Evolutionary conservation across 139 green algal species (phyloP), one percentile per base, ranked within the genome.

Genomic region (Nannochloris sp.): DNA sequence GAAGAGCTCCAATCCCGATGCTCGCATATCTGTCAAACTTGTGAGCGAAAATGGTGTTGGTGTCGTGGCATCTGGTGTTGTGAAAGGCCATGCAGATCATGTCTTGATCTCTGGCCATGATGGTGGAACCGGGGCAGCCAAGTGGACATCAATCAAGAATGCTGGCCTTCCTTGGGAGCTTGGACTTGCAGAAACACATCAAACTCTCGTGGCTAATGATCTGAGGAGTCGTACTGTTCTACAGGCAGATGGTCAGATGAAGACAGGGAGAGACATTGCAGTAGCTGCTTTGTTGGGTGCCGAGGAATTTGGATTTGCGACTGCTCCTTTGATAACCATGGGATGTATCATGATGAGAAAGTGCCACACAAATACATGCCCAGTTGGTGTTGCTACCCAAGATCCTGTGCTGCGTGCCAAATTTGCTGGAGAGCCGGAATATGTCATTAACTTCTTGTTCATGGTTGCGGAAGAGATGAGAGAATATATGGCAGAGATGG

Each of bases 301-400:
- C 0, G 91, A 97, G 79, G 91, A 97, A 85, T 97, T 87, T 84
- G 91, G 91, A 25, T 97, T 97, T 76, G 79, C 85, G 64, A 97
- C 91, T 23, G 90, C 88, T 5, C 91, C 91, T 26, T 85, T 97
- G n/a, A 97, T 97, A 74, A 87, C 87, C 4, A 73, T 97, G 67
- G 89, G 69, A 6, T 76, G 63, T 55, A 72, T 76, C 53, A 75
- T 75, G 90, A 97, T 97, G 91, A 79, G 91, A 69, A 97, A 97
- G 83, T 97, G 91, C 79, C 91, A 97, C 80, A 96, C 88, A 64
- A 97, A 97, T 82, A 95, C 86, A 5, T 97, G 91, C 80, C 91
- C 90, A 25, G 90, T 97, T n/a, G 91, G 91, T 64, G 85, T 96
- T 30, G 88, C 88, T 55, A 96, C 88, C 2, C 87, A 88, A 83